Evolutionary conservation across 2,329 filamentous ascomycete species (phyloP), one percentile per base, ranked within the genome.

Genomic region (Ceratocystis lukuohia): DNA sequence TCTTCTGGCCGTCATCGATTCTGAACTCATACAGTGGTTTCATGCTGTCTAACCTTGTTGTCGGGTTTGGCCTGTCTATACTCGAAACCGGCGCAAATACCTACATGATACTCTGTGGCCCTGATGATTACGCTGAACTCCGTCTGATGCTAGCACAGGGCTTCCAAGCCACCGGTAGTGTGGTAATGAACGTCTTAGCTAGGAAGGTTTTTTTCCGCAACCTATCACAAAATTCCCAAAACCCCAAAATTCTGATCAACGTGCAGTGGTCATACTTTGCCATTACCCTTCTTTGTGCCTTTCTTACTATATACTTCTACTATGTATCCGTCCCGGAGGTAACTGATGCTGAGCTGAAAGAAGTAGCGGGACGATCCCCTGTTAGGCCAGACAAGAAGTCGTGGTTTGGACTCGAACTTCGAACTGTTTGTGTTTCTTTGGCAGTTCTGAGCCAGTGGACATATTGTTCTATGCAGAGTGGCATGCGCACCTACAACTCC

Each of bases 191-290:
- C 0, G 76, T 92, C 0, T 77, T 94, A 10, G 89, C 88, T 5
- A 83, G 88, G 50, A 86, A 84, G 67, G 86, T 88, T 20, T 89
- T 93, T 72, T 93, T 93, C 75, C 46, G 2, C 30, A 17, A 59
- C 10, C 17, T 66, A 17, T 80, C 79, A 33, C 77, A 88, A 12
- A 80, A 88, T 7, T 77, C 80, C 44, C 72, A 71, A 22, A 67
- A 71, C 17, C 72, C 79, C 1, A 74, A 79, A 37, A 82, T 82
- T 1, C 79, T 94, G 2, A 81, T 88, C 69, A 85, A 88, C 68
- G 88, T 93, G 1, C 90, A 94, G 74, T 95, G 88, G 87, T 88
- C 89, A 0, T 94, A 94, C 71, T 81, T 94, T n/a, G 87, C 86
- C 66, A 87, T 93, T 68, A 89, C 88, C 0, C 78, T 88, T 28